phyloP scores from a whole-genome alignment of 2,329 filamentous ascomycete genomes.

The Scedosporium boydii region DNA sequence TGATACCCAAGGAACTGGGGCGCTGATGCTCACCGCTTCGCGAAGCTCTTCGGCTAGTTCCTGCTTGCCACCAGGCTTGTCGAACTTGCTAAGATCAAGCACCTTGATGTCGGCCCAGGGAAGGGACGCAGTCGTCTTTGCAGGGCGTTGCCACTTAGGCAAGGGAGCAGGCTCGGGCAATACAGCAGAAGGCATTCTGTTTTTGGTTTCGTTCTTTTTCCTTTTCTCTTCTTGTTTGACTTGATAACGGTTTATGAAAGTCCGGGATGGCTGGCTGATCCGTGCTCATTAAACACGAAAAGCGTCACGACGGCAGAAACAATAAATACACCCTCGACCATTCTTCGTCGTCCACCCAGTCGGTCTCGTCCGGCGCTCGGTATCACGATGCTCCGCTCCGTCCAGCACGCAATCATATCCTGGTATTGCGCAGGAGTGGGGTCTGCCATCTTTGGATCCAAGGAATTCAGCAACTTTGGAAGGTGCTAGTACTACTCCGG shows the following conservation, averaged over 20 bases:
- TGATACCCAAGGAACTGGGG: constrained; percentile 11
- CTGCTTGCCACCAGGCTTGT: constrained; percentile 39
- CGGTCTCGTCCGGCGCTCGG: background rate
- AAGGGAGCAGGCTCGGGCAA: constrained; percentile 9
- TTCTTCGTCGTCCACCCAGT: background rate
- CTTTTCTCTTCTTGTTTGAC: background rate
- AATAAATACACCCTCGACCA: background rate
- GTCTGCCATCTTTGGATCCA: background rate
- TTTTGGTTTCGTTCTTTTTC: too few relatives aligned
- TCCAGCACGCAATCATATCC: background rate
- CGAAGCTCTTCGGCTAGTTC: constrained; percentile 39
- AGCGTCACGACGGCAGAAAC: background rate
- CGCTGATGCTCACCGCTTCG: constrained; percentile 28
- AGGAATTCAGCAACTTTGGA: background rate
- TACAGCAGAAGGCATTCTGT: constrained; percentile 9
- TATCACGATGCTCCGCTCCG: background rate
- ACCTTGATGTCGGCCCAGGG: constrained; percentile 44
- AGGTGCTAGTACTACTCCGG: background rate
- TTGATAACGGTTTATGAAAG: background rate
- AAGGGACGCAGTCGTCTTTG: constrained; percentile 16
- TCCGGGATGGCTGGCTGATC: too few relatives aligned
- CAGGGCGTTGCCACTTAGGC: constrained; percentile 18
- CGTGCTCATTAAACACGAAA: too few relatives aligned
- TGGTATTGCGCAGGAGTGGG: background rate
- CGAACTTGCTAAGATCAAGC: constrained; percentile 38